Evolutionary conservation across 129 eudicot species (phyloP), one percentile per base, ranked within the genome.

Genomic region (Rutidosis leptorrhynchoides): DNA sequence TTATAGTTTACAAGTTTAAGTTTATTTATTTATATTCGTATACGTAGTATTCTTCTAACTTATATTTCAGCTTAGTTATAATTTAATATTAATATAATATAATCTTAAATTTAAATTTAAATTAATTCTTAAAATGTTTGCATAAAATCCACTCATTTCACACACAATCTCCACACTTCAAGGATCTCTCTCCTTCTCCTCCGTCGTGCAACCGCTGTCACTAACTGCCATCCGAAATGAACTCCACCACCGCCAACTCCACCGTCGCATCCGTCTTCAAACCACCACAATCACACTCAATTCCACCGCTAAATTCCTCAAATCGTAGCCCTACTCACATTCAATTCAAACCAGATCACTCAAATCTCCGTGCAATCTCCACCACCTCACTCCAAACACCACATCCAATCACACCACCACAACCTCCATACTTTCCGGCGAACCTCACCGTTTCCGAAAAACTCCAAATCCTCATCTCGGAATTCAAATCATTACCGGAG

Each of bases 401-500:
- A 11, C 56, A 49, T 49, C 40, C 68, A 64, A 1, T 45, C 10
- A 24, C 42, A n/a, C 58, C 68, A 8, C 45, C 71, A 16, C 24
- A 10, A 4, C 25, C 25, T 23, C 71, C 43, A 21, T 14, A 30
- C 25, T 24, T 19, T 64, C 19, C 67, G 22, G 27, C 35, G 19
- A 22, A 28, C 8, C 56, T 68, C 59, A 59, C 74, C 69, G 84
- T 83, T 25, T 30, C 77, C 2, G 71, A 75, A 11, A 85, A 83
- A 54, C 80, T 88, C 8, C 54, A 82, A 3, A 46, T 48, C 12
- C 67, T 92, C 66, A 86, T 73, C 26, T 62, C 77, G 0, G 95
- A 92, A 30, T 92, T 92, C 79, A 83, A 73, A 65, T 75, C 94
- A 0, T 65, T 88, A 22, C 62, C 77, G 4, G 77, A 83, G 62